Evolutionary conservation across 805 yeast species (phyloP), one percentile per base, ranked within the genome.

Genomic region (Saccharomycopsis olivae): DNA sequence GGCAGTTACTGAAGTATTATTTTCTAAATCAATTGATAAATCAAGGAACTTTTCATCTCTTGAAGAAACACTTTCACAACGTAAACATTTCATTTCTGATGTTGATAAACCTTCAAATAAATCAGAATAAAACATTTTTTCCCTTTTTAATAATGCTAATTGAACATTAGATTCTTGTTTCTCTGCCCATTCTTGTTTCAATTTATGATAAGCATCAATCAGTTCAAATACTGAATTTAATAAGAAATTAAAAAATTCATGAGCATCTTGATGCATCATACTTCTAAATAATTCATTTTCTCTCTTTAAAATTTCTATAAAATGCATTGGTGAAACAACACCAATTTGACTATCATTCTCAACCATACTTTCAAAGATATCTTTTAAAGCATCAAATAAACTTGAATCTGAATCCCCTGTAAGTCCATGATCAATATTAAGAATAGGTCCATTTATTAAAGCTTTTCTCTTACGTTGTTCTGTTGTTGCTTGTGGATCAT

Each of bases 191-290:
- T 41, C 35, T 9, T 39, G 31, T 43, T 39, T 38, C 8, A 31
- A 33, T 15, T 37, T 38, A 36, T 47, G 48, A 43, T 58, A 57
- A 9, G 21, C 42, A 33, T 66, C 70, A 20, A 68, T 59, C 20
- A 54, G 50, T 50, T 66, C 60, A 59, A 39, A 24, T 51, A 81
- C 68, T 47, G 83, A 87, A 58, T 92, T 92, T 39, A 92, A 64
- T 49, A 88, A 57, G 53, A 83, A 88, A 56, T 88, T 89, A 54
- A 88, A 69, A 58, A 92, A 92, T 60, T 92, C 98, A 59, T 92
- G 98, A 4, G 97, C 96, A 64, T 92, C 98, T 56, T 92, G 98
- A 57, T 92, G 98, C 95, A 87, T 88, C 32, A 83, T 77, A 42
- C 86, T 79, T 47, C 95, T 67, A 58, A 92, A 92, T 51, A 89